phyloP scores from a whole-genome alignment of 1,284 basidiomycete genomes.

The Schizophyllum commune region DNA sequence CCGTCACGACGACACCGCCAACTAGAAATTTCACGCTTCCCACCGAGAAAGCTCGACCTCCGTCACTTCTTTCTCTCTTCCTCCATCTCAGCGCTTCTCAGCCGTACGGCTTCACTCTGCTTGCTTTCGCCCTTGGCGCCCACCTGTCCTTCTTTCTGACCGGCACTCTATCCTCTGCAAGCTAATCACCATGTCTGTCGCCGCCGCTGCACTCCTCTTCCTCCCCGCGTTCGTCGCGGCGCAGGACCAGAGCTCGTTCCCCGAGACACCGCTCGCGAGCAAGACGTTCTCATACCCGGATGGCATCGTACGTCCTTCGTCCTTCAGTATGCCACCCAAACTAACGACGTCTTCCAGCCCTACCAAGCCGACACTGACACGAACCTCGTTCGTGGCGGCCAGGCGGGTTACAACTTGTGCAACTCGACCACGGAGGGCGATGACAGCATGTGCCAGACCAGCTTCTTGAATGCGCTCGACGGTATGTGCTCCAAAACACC shows the following conservation, averaged over 20 bases:
- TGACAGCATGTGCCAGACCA: constrained; percentile 58
- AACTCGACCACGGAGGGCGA: constrained; percentile 62
- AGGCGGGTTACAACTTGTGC: constrained; percentile 61
- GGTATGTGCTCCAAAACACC: constrained; percentile 26
- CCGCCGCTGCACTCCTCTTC: background rate
- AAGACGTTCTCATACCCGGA: constrained; percentile 44
- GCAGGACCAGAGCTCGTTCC: constrained; percentile 23
- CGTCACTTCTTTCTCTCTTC: background rate
- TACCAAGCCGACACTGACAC: constrained; percentile 46
- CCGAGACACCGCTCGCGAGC: constrained; percentile 41
- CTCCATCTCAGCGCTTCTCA: background rate
- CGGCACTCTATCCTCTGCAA: background rate
- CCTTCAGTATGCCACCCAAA: background rate
- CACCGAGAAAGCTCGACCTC: background rate
- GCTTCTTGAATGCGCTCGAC: constrained; percentile 42
- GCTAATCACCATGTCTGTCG: background rate
- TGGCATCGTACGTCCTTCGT: constrained; percentile 34
- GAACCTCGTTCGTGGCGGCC: constrained; percentile 44
- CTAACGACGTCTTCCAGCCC: constrained; percentile 30
- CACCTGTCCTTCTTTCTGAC: background rate
- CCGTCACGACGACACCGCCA: background rate
- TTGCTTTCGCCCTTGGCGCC: background rate
- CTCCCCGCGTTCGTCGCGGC: constrained; percentile 2
- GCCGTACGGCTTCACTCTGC: background rate
- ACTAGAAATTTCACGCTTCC: background rate